A percentile compares a stretch with the other conserved stretches of the same genome.
phyloP scores from a whole-genome alignment of 2,329 filamentous ascomycete genomes.

The Aspergillus sojae region DNA sequence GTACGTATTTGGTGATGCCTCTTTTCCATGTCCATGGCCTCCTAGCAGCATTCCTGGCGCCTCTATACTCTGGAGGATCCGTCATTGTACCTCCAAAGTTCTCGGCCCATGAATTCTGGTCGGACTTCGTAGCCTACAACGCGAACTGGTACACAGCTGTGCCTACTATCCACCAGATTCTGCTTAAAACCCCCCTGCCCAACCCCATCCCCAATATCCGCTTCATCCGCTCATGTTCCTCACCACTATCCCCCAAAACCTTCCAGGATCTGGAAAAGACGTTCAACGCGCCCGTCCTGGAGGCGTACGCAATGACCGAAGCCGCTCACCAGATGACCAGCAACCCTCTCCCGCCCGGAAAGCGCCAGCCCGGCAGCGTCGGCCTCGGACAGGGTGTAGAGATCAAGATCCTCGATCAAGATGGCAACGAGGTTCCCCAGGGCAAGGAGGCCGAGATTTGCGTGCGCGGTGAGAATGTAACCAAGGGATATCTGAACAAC shows the following conservation, averaged over 20 bases:
- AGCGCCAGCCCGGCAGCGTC: constrained; percentile 79
- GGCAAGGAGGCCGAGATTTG: constrained; percentile 80
- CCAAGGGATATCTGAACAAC: constrained; percentile 84
- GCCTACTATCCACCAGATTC: constrained; percentile 89
- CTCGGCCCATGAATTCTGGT: constrained; percentile 82
- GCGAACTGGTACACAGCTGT: constrained; percentile 94
- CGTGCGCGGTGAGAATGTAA: constrained; percentile 80
- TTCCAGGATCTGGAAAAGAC: constrained; percentile 77
- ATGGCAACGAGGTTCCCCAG: constrained; percentile 68
- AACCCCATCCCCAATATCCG: constrained; percentile 71
- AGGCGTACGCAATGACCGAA: constrained; percentile 93
- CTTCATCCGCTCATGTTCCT: constrained; percentile 87
- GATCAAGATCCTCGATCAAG: constrained; percentile 72
- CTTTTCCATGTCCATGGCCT: constrained; percentile 91
- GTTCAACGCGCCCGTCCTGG: constrained; percentile 78
- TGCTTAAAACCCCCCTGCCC: constrained; percentile 73
- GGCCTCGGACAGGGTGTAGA: constrained; percentile 83
- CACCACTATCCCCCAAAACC: constrained; percentile 77
- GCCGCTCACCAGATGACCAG: constrained; percentile 60
- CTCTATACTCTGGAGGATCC: constrained; percentile 74
- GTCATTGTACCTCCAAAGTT: constrained; percentile 78
- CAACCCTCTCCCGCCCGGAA: constrained; percentile 69
- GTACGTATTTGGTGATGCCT: constrained; percentile 87
- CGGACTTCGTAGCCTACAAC: constrained; percentile 70
- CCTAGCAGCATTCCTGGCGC: constrained; percentile 77